A percentile compares a stretch with the other conserved stretches of the same genome.
Conservation (phyloP, 768 basidiomycete species). For the Filobasidium floriforme region DNA sequence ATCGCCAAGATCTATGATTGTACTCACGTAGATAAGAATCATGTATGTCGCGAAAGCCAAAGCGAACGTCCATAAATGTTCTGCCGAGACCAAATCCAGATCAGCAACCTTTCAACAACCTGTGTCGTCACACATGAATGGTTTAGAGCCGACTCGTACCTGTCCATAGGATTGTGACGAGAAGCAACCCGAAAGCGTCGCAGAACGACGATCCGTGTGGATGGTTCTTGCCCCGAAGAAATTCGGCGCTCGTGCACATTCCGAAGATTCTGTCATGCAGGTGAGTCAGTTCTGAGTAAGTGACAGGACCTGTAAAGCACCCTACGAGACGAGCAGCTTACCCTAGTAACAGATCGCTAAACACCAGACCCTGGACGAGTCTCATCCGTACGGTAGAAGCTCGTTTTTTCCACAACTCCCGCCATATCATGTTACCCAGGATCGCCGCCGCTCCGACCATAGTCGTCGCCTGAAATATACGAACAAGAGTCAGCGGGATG, state of each 20-base stretch:
- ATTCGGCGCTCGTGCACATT: slow-evolving; percentile 29
- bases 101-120: not conserved
- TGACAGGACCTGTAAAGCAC: no score
- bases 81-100: slow-evolving; percentile 20
- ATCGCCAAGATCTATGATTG: no score
- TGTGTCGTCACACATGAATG: not conserved
- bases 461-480: slow-evolving; percentile 27
- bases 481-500: not conserved
- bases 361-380: slow-evolving; percentile 40
- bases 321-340: slow-evolving; percentile 20
- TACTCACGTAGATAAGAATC: slow-evolving; percentile 45
- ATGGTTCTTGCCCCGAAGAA: slow-evolving; percentile 25
- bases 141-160: slow-evolving; percentile 26
- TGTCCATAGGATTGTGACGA: slow-evolving; percentile 36
- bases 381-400: slow-evolving; percentile 39
- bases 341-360: slow-evolving; percentile 39
- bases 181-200: slow-evolving; percentile 36
- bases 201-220: slow-evolving; percentile 29
- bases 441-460: slow-evolving; percentile 38
- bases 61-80: slow-evolving; percentile 45
- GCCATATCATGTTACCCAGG: slow-evolving; percentile 31
- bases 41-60: slow-evolving; percentile 43
- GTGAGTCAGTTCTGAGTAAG: no score
- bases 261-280: slow-evolving; percentile 36
- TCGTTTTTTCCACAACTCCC: slow-evolving; percentile 31